Conservation (phyloP, 768 basidiomycete genomes). For the Tylopilus balloui region DNA sequence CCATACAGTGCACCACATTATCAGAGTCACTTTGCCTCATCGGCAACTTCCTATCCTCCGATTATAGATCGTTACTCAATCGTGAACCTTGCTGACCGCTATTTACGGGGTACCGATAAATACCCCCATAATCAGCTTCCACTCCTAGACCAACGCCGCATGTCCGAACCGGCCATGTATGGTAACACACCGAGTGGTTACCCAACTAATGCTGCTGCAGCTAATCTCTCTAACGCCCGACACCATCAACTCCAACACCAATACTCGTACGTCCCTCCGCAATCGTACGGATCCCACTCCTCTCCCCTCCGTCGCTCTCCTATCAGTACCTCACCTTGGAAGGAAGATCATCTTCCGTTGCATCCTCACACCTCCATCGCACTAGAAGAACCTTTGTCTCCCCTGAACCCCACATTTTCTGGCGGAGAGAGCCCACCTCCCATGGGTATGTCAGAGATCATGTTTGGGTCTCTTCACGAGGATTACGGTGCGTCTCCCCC, state of each 20-base stretch:
- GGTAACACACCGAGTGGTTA: constrained; percentile 39
- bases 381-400: constrained; percentile 50
- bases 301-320: constrained; percentile 45
- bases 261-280: constrained; percentile 32
- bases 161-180: constrained; percentile 61
- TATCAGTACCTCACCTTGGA: constrained; percentile 34
- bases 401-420: constrained; percentile 50
- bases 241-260: constrained; percentile 42
- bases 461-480: constrained; percentile 45
- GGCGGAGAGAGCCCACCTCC: constrained; percentile 36
- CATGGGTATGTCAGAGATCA: constrained; percentile 30
- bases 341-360: constrained; percentile 30
- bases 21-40: constrained; percentile 43
- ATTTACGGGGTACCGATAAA: constrained; percentile 38
- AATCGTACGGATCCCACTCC: constrained; percentile 37
- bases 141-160: constrained; percentile 56
- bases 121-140: constrained; percentile 33
- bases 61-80: constrained; percentile 39
- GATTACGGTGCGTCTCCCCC: constrained; percentile 60
- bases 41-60: constrained; percentile 38
- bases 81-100: constrained; percentile 36
- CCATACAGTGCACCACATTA: constrained; percentile 41
- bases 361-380: constrained; percentile 33
- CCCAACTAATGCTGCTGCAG: constrained; percentile 28
- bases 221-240: constrained; percentile 32